Percentiles rank a stretch among this genome's conserved stretches.
phyloP scores from a whole-genome alignment of 2,329 filamentous ascomycete genomes.

The Aureobasidium lini region DNA sequence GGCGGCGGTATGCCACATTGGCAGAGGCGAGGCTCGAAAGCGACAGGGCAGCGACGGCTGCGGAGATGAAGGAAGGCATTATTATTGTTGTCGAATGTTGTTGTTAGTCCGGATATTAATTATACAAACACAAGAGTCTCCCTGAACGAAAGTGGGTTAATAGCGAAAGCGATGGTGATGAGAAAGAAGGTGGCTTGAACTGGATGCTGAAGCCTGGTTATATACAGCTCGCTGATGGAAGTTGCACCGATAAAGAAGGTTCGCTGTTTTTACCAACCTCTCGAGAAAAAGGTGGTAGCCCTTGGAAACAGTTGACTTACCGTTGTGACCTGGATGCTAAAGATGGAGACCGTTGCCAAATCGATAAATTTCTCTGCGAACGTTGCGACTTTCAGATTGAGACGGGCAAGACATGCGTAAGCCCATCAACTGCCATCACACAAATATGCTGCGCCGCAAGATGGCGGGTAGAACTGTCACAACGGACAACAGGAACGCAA shows the following conservation, averaged over 20 bases:
- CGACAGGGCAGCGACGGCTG: slow-evolving; percentile 12
- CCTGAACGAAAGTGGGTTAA: slow-evolving; percentile 2
- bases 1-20: slow-evolving; percentile 2
- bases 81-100: background rate
- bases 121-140: slow-evolving; percentile 8
- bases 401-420: slow-evolving; percentile 3
- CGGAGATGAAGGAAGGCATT: slow-evolving; percentile 9
- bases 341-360: slow-evolving; percentile 13
- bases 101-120: slow-evolving; percentile 1
- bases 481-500: background rate
- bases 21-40: slow-evolving; percentile 9
- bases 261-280: background rate
- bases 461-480: background rate
- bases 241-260: background rate
- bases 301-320: slow-evolving; percentile 11
- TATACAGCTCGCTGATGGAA: background rate
- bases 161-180: slow-evolving; percentile 2
- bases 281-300: background rate
- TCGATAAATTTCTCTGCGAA: slow-evolving; percentile 8
- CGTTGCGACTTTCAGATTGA: slow-evolving; percentile 10
- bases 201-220: slow-evolving; percentile 6
- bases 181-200: background rate
- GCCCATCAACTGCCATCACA: background rate
- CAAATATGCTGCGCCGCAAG: background rate
- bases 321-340: slow-evolving; percentile 2